Evolutionary conservation across 495 filamentous ascomycete genomes (phyloP).

Genomic region (Coniosporium apollinis): DNA sequence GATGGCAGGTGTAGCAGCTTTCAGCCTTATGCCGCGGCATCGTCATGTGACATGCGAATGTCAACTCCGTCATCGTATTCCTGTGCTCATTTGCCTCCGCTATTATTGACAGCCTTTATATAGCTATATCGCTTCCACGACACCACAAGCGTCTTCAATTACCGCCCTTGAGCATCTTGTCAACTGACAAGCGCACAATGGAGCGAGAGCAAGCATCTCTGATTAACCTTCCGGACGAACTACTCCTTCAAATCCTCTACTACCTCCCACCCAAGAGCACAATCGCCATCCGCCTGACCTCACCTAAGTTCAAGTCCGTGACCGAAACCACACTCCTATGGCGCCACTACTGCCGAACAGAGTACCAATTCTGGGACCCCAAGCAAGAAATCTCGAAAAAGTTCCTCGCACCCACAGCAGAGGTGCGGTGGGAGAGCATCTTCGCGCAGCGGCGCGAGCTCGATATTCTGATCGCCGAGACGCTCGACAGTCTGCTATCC

Average conservation of each 20-base stretch:
- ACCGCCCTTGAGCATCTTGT: too few relatives aligned
- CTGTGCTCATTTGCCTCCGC: too few relatives aligned
- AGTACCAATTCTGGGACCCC: slow-evolving; percentile 57
- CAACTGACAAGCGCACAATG: too few relatives aligned
- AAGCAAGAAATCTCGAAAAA: slow-evolving; percentile 46
- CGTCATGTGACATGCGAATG: too few relatives aligned
- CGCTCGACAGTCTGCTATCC: slow-evolving; percentile 54
- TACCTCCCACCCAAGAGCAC: slow-evolving; percentile 19
- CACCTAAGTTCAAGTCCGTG: slow-evolving; percentile 44
- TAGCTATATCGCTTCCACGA: too few relatives aligned
- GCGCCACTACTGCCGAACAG: slow-evolving; percentile 50
- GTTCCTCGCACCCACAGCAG: slow-evolving; percentile 29
- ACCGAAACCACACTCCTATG: slow-evolving; percentile 59
- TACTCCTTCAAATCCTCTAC: slow-evolving; percentile 22
- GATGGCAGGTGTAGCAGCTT: too few relatives aligned
- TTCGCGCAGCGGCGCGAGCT: slow-evolving; percentile 41
- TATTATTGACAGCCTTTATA: too few relatives aligned
- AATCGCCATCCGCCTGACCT: slow-evolving; percentile 38
- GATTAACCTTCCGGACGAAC: slow-evolving; percentile 24
- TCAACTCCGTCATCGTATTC: too few relatives aligned
- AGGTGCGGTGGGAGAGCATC: slow-evolving; percentile 60
- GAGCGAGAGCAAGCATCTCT: too few relatives aligned
- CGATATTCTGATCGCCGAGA: slow-evolving; percentile 35
- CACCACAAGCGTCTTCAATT: too few relatives aligned
- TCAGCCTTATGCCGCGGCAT: too few relatives aligned